Evolutionary conservation across 495 filamentous ascomycete species (phyloP), one percentile per base, ranked within the genome.

Genomic region (Xylaria telfairii): DNA sequence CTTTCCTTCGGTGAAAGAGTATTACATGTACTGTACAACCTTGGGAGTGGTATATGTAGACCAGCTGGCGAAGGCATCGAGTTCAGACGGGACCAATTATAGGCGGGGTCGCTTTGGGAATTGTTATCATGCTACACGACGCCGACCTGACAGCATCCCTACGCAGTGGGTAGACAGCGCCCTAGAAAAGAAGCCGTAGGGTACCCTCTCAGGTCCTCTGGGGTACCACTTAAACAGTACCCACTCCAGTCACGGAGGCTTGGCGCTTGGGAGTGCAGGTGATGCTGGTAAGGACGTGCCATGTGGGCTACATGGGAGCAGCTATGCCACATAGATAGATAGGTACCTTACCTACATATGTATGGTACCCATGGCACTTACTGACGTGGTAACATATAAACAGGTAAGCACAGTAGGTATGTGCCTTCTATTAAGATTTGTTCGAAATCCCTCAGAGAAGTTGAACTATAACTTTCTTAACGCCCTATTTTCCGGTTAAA

Each of bases 181-280:
- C n/a, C 42, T 46, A 30, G 12, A 30, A 63, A 9, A 37, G 39
- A 37, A 42, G 21, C 19, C 12, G 26, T 57, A 57, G 30, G 34
- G 17, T 41, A 41, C 7, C 13, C 24, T 17, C 32, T n/a, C 32
- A 34, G 57, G 30, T 42, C n/a, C 59, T 37, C 59, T 10, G 41
- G 13, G 17, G 39, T 47, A 64, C 61, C 61, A 47, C 61, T 64
- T 64, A 64, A 64, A 64, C 61, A 64, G 12, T 59, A n/a, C 59
- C 19, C 12, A 21, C 28, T 32, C 44, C 17, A 57, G 8, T 34
- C 13, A n/a, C 26, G 30, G 24, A 30, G 51, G 51, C 51, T 54
- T 30, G 51, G 26, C 51, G 21, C 21, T 24, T 51, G 47, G 51
- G 26, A 17, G 26, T 54, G 51, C 51, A 54, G 51, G 49, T 49